A percentile compares a stretch with the other conserved stretches of the same genome.
Conservation (phyloP, 345 rosid species). For the Heritiera fomes region DNA sequence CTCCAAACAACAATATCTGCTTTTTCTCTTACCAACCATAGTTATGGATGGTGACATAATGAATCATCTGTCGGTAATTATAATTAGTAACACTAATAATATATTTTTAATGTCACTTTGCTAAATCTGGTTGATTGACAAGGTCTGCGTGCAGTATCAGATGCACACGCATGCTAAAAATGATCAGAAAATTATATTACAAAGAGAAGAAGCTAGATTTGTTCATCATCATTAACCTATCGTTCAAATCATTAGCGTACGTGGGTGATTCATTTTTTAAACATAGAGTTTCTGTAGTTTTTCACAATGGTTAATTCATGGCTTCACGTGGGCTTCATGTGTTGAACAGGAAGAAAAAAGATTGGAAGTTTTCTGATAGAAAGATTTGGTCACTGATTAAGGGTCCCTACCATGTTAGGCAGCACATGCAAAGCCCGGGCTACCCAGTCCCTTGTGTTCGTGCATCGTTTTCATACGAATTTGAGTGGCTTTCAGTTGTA, state of each 20-base stretch:
- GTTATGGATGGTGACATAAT: background rate
- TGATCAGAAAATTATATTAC: background rate
- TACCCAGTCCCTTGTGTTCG: conserved; percentile 29
- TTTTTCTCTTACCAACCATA: background rate
- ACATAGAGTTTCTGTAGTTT: background rate
- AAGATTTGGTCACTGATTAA: background rate
- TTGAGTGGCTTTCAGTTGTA: background rate
- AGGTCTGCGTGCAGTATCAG: background rate
- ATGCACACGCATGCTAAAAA: background rate
- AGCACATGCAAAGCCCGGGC: conserved; percentile 54
- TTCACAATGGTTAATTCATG: background rate
- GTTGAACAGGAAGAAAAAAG: background rate
- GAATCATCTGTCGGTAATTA: background rate
- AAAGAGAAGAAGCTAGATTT: background rate
- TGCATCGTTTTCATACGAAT: conserved; percentile 35
- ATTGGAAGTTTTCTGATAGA: background rate
- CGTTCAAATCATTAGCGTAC: conserved; percentile 10
- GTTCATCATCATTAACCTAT: background rate
- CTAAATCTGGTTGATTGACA: background rate
- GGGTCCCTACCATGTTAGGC: conserved; percentile 55
- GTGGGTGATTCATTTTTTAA: background rate
- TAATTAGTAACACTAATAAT: background rate
- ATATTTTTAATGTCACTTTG: background rate
- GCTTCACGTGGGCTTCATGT: background rate
- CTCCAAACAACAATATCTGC: background rate